phyloP scores from a whole-genome alignment of 768 basidiomycete genomes.

The Rhodotorula diobovata region DNA sequence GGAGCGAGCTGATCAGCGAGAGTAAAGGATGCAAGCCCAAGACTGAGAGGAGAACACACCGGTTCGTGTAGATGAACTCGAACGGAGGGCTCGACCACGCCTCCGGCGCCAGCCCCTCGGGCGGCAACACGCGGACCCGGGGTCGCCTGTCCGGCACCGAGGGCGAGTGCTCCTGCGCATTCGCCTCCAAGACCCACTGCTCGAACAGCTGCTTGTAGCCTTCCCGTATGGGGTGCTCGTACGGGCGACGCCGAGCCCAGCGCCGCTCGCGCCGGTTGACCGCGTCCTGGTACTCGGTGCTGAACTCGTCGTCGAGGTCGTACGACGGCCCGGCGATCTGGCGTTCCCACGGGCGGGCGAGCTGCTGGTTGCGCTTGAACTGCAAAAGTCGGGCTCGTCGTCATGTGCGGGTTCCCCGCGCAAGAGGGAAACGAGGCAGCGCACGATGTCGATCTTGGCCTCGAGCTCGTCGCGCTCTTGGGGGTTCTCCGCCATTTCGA shows the following conservation, averaged over 20 bases:
- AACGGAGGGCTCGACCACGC: slow-evolving; percentile 14
- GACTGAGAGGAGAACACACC: neutral
- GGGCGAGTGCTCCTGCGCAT: slow-evolving; percentile 6
- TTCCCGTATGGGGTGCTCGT: neutral
- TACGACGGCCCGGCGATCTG: slow-evolving; percentile 24
- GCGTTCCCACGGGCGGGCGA: neutral
- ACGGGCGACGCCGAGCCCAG: neutral
- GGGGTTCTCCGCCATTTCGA: no score
- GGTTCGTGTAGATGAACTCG: slow-evolving; percentile 35
- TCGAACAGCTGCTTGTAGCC: slow-evolving; percentile 13
- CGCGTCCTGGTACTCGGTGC: neutral
- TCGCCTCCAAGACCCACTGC: slow-evolving; percentile 8
- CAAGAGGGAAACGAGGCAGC: neutral
- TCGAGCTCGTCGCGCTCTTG: neutral
- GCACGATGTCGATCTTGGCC: neutral
- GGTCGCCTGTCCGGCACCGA: neutral
- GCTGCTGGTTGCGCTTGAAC: neutral
- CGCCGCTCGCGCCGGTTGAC: slow-evolving; percentile 1
- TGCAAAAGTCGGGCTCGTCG: neutral
- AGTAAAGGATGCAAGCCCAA: neutral
- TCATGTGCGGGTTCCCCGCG: no score
- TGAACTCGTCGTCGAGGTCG: slow-evolving; percentile 18
- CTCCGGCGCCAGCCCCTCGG: neutral
- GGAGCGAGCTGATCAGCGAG: no score
- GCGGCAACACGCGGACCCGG: slow-evolving; percentile 15